Conservation (phyloP, 805 yeast species). For the Saccharomycopsis olivae region DNA sequence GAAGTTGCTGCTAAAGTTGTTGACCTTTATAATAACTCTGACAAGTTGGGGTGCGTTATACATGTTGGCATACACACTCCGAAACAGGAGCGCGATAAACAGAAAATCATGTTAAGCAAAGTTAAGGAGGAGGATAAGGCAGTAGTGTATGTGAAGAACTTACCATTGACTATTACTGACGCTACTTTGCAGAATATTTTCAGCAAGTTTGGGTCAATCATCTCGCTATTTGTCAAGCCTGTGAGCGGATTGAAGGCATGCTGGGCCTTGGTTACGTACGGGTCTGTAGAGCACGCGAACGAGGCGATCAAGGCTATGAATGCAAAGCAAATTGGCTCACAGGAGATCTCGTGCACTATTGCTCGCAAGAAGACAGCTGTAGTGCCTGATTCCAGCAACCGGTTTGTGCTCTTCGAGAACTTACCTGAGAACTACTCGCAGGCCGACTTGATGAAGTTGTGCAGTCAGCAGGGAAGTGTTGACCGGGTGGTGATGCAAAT, state of each 20-base stretch:
- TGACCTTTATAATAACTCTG: conserved; percentile 22
- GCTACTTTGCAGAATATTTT: conserved; percentile 23
- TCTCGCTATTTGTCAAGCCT: conserved; percentile 26
- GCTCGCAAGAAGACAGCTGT: conserved; percentile 21
- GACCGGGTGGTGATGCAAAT: too few species aligned
- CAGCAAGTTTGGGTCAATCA: conserved; percentile 25
- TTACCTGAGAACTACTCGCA: conserved; percentile 8
- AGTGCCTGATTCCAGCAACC: conserved; percentile 1
- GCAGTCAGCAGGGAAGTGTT: conserved; percentile 13
- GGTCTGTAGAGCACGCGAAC: conserved; percentile 26
- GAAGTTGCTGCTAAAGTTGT: conserved; percentile 28
- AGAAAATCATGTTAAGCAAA: conserved; percentile 1
- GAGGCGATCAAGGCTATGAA: conserved; percentile 27
- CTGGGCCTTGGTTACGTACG: conserved; percentile 35
- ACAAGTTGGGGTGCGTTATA: conserved; percentile 24
- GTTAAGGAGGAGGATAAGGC: conserved; percentile 10
- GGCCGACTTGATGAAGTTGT: conserved; percentile 3
- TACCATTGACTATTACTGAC: conserved; percentile 24
- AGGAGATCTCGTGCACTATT: conserved; percentile 23
- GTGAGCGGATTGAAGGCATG: conserved; percentile 21
- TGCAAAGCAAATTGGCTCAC: conserved; percentile 22
- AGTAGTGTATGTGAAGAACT: conserved; percentile 26
- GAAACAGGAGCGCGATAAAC: conserved; percentile 14
- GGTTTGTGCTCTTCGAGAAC: conserved; percentile 5
- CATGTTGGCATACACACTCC: conserved; percentile 33